A percentile compares a stretch with the other conserved stretches of the same genome.
phyloP scores from a whole-genome alignment of 805 yeast species.

The Priceomyces castillae region DNA sequence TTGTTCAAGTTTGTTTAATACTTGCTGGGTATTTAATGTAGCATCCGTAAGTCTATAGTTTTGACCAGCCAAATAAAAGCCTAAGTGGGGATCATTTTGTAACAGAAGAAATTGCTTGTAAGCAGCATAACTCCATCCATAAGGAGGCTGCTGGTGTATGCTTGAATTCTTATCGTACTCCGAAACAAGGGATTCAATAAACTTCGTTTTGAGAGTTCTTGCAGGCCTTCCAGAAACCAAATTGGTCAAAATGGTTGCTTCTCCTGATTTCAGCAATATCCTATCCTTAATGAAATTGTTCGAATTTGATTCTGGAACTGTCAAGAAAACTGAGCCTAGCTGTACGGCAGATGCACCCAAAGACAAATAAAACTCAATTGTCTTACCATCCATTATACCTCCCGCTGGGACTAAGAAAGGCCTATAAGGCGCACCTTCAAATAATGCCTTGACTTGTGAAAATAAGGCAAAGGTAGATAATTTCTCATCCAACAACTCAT shows the following conservation, averaged over 20 bases:
- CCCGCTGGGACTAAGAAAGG: slow-evolving; percentile 50
- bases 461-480: slow-evolving; percentile 35
- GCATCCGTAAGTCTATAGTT: slow-evolving; percentile 25
- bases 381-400: slow-evolving; percentile 41
- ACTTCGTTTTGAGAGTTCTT: slow-evolving; percentile 35
- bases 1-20: slow-evolving; percentile 23
- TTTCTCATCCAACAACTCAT: slow-evolving; percentile 27
- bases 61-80: slow-evolving; percentile 37
- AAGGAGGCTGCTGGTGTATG: slow-evolving; percentile 27
- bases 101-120: slow-evolving; percentile 22
- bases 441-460: slow-evolving; percentile 14
- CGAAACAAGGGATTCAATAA: slow-evolving; percentile 22
- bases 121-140: slow-evolving; percentile 33
- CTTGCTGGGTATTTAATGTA: slow-evolving; percentile 17
- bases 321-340: slow-evolving; percentile 52
- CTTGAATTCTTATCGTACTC: slow-evolving; percentile 4
- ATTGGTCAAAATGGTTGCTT: slow-evolving; percentile 29
- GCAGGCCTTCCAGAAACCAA: slow-evolving; percentile 40
- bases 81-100: slow-evolving; percentile 12
- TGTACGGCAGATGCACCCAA: slow-evolving; percentile 53
- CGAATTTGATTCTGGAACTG: slow-evolving; percentile 28
- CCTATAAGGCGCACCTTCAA: neutral
- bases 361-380: slow-evolving; percentile 27
- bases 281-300: slow-evolving; percentile 16
- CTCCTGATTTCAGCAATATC: slow-evolving; percentile 2